Evolutionary conservation across 1,284 basidiomycete species (phyloP), one percentile per base, ranked within the genome.

Genomic region (Phlebopus sp.): DNA sequence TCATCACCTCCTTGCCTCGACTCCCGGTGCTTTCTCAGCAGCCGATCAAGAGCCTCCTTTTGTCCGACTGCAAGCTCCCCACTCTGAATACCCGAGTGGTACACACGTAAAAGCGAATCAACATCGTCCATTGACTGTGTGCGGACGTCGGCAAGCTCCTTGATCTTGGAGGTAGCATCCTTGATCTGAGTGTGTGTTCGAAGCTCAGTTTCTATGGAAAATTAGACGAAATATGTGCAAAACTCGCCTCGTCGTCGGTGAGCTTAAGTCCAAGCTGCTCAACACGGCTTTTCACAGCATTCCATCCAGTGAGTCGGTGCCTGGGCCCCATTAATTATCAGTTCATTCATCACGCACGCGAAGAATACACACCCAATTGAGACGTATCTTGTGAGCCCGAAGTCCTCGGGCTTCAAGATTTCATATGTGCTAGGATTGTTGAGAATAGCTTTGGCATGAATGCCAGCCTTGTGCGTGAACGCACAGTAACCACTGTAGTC

Each of bases 391-490:
- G 88, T 94, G 69, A 99, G 82, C 60, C 96, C 96, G 66, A 99
- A 99, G 76, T 99, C 96, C 70, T 96, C 92, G 42, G 92, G 97
- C 84, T 90, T 97, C 72, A 93, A 80, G 70, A 96, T 94, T 74
- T 97, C 93, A 72, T 99, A 99, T 9, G 97, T 99, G 62, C 90
- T 92, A 1, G 97, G 97, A 81, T 99, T 99, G 77, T 98, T 98
- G 49, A 99, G 83, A 71, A 99, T 99, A 36, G 97, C 97, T 81
- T 99, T 99, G 75, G 97, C 97, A 72, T 99, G 97, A 59, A 99
- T 99, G 70, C 97, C 97, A 27, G 97, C 97, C 86, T 99, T 99
- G 86, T 99, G 97, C 21, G 97, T 99, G 77, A 99, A 99, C 15
- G 97, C 97, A 68, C 97, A 99, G 76, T 98, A 99, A 25, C 97